These are phyloP conservation scores for Sophora flavescens DNA, from an alignment of 306 rosid genomes.

Conservation along the genomic window DNA sequence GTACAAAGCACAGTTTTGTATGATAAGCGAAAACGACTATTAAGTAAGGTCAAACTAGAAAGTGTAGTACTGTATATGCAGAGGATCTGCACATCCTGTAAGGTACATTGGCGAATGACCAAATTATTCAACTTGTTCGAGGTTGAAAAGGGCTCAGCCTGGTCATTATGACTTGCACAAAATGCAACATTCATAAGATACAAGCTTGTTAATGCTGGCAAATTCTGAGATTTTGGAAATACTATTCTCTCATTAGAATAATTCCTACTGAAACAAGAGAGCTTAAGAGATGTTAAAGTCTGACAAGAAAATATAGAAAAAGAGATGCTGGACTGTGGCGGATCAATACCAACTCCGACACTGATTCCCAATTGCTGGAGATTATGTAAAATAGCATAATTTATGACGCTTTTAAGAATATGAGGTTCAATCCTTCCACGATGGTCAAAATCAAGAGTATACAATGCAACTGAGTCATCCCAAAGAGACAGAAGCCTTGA, in stretches of 20 bases:
- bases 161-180: not conserved
- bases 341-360: not conserved
- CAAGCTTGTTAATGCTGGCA: constrained; percentile 22
- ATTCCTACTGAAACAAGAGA: not conserved
- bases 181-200: constrained; percentile 26
- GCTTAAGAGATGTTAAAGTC: constrained; percentile 33
- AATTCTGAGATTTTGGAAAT: constrained; percentile 14
- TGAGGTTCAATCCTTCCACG: not conserved
- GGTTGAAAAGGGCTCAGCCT: constrained; percentile 20
- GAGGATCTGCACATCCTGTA: not conserved
- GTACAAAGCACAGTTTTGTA: constrained; percentile 9
- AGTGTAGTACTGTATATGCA: constrained; percentile 8
- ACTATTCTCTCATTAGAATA: not conserved
- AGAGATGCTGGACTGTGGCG: not conserved
- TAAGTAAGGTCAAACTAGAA: constrained; percentile 22
- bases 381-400: constrained; percentile 37
- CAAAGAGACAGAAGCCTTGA: constrained; percentile 2
- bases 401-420: constrained; percentile 3
- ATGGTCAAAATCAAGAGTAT: constrained; percentile 2
- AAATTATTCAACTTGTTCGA: constrained; percentile 10
- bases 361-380: constrained; percentile 1
- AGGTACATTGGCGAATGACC: constrained; percentile 1
- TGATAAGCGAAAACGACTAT: too few relatives aligned
- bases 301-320: not conserved
- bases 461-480: not conserved